Evolutionary conservation across 2,329 filamentous ascomycete genomes (phyloP).

Genomic region (Pseudogymnoascus sp.): DNA sequence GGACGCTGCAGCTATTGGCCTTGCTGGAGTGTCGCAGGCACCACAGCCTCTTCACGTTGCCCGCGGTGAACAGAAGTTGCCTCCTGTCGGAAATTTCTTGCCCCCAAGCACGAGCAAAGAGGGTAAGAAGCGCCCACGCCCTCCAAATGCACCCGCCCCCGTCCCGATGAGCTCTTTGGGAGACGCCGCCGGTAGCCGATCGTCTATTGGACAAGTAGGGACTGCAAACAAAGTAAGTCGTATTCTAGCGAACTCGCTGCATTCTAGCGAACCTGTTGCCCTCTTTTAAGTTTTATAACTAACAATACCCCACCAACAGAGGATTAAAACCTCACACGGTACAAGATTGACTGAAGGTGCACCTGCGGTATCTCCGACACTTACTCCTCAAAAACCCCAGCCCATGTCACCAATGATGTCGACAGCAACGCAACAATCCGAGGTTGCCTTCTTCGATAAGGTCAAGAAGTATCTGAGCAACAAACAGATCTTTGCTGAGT

Average conservation of each 20-base stretch:
- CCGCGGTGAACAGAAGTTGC: conserved; percentile 63
- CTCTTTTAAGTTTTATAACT: neutral
- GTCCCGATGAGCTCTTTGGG: conserved; percentile 22
- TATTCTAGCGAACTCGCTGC: neutral
- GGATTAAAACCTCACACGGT: conserved; percentile 67
- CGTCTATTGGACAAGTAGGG: conserved; percentile 24
- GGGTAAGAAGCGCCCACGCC: conserved; percentile 75
- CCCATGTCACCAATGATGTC: conserved; percentile 72
- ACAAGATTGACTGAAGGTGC: conserved; percentile 37
- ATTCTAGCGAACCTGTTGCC: neutral
- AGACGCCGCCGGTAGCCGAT: conserved; percentile 24
- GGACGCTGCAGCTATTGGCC: conserved; percentile 55
- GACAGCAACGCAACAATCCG: conserved; percentile 70
- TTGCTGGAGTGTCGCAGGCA: conserved; percentile 43
- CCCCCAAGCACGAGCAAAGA: conserved; percentile 76
- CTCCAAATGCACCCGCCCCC: conserved; percentile 35
- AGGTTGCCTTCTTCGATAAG: conserved; percentile 88
- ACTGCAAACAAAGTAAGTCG: conserved; percentile 44
- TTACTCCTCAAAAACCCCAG: conserved; percentile 69
- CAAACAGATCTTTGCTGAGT: conserved; percentile 87
- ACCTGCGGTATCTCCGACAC: conserved; percentile 62
- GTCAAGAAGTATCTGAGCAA: conserved; percentile 96
- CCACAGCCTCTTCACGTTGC: conserved; percentile 44
- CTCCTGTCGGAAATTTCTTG: conserved; percentile 89
- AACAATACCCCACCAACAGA: conserved; percentile 38